Evolutionary conservation across 164 flowering plant genomes (phyloP), one percentile per base, ranked within the genome.

Genomic region (Paratinospora sagittata): DNA sequence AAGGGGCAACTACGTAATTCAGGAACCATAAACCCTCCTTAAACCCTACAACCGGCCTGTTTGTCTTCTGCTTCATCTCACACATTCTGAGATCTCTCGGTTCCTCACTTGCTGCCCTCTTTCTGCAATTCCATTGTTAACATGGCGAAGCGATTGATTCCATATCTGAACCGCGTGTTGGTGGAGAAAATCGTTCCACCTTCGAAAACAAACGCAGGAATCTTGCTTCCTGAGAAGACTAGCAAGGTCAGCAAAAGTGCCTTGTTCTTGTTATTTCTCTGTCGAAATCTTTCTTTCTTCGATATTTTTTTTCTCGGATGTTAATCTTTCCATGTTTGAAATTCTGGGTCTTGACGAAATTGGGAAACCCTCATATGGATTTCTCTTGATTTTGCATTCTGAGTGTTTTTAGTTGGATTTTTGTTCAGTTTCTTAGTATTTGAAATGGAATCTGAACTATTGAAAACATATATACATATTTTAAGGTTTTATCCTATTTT

Each of bases 141-240:
- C 19, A 83, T 82, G 90, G 87, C 92, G 49, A 89, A 79, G 82
- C 88, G 93, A 0, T 81, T 90, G 83, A 74, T 87, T 36, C 96
- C 96, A 12, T 61, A 71, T 30, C 65, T 88, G 66, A 88, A 88
- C 45, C 78, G 93, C 6, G 77, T 91, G 41, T 67, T 91, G 75
- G 82, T 88, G 10, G 97, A 91, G 83, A 89, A 89, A 69, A 84
- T 91, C 14, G 43, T 84, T 41, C 88, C 89, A 63, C 94, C 97
- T 3, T 80, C 97, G 27, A 88, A 86, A 70, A 91, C 97, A 75
- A 73, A 37, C 66, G 73, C 91, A 8, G 97, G 97, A 3, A 88
- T 91, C 65, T 74, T 91, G 8, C 97, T 91, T 33, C 97, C 95
- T 4, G 95, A 88, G 84, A 85, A 85, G 64, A 75, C 91, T 67